These are phyloP conservation scores for Gastrolobium bilobum DNA, from an alignment of 306 rosid species.

Conservation along the genomic window DNA sequence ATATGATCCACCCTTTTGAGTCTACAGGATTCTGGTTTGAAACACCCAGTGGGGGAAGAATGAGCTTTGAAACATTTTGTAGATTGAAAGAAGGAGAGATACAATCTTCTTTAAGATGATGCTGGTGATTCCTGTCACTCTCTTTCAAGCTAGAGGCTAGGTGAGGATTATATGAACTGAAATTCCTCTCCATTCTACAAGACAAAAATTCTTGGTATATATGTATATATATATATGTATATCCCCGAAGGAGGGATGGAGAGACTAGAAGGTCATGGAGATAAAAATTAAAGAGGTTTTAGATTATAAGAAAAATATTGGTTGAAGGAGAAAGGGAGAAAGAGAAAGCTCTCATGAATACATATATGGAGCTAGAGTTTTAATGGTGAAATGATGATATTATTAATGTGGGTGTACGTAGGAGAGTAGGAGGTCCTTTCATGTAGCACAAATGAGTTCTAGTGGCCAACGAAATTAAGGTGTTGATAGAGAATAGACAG, in stretches of 20 bases:
- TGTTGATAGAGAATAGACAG: conserved; percentile 28
- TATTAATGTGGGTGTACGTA: conserved; percentile 15
- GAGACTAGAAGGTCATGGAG: not conserved
- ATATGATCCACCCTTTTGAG: conserved; percentile 73
- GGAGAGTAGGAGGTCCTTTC: conserved; percentile 26
- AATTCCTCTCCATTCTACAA: conserved; percentile 54
- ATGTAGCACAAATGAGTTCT: conserved; percentile 25
- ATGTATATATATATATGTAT: not conserved
- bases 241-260: not conserved
- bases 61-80: conserved; percentile 76
- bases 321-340: conserved; percentile 26
- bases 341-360: conserved; percentile 16
- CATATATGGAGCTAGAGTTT: conserved; percentile 20
- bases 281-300: not conserved
- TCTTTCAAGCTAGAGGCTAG: conserved; percentile 46
- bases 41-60: conserved; percentile 93
- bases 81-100: conserved; percentile 58
- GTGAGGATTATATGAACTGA: conserved; percentile 43
- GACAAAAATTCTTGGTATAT: not conserved
- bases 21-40: conserved; percentile 61
- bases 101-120: conserved; percentile 42
- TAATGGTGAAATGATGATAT: conserved; percentile 35
- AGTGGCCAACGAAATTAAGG: conserved; percentile 42
- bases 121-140: conserved; percentile 23
- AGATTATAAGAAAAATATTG: conserved; percentile 18